Conservation (phyloP, 2,329 filamentous ascomycete genomes). For the Talaromyces sp. region DNA sequence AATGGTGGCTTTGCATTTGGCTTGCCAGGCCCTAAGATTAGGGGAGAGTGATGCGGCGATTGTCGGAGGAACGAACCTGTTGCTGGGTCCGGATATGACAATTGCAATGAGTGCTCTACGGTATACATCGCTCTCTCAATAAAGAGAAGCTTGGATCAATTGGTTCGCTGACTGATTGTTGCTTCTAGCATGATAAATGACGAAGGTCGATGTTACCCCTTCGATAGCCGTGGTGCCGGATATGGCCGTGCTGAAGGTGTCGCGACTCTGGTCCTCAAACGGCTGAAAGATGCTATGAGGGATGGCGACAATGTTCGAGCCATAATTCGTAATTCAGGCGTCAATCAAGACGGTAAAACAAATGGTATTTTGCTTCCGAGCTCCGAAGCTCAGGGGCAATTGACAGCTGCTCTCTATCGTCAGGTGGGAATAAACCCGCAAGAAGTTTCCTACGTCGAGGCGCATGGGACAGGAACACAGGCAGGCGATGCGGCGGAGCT, state of each 20-base stretch:
- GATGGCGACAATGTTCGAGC: conserved; percentile 45
- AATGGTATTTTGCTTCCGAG: conserved; percentile 32
- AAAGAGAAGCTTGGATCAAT: background rate
- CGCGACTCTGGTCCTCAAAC: conserved; percentile 51
- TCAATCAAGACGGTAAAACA: conserved; percentile 35
- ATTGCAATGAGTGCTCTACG: background rate
- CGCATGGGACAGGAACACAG: conserved; percentile 40
- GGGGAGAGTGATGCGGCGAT: conserved; percentile 31
- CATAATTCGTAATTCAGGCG: conserved; percentile 27
- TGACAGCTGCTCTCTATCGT: conserved; percentile 22
- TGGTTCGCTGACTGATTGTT: background rate
- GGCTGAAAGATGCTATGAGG: conserved; percentile 45
- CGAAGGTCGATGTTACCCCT: conserved; percentile 17
- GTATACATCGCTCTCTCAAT: background rate
- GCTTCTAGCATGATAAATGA: background rate
- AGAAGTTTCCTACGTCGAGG: conserved; percentile 66
- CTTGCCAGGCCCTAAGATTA: conserved; percentile 30
- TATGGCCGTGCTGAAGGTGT: conserved; percentile 55
- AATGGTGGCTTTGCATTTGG: conserved; percentile 39
- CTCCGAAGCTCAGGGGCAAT: conserved; percentile 26
- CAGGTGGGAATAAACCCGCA: conserved; percentile 28
- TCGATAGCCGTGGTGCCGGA: conserved; percentile 40
- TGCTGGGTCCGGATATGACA: conserved; percentile 29
- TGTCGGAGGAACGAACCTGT: conserved; percentile 27
- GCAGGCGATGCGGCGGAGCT: conserved; percentile 27